Base-by-base conservation (phyloP, 306 rosid species). In the Quercus robur region DNA sequence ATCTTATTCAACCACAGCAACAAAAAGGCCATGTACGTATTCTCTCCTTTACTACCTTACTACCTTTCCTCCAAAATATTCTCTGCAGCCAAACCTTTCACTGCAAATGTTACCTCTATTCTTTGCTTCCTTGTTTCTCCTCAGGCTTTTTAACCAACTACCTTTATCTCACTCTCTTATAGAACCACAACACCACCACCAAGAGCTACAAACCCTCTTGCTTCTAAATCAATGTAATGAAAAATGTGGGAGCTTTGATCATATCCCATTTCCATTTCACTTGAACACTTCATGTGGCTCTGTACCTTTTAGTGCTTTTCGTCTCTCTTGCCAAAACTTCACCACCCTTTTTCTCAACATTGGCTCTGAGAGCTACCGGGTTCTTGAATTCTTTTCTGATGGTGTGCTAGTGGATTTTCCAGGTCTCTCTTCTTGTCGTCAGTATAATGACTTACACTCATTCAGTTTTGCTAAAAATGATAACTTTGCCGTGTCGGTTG, bases 261-360 rank as follows among this genome's bases (percentile, higher is more conserved):
- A 82, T 75, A 77, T 95, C 66, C 94, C 99, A 3, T 91, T 91
- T 74, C 99, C 99, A 49, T 95, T 95, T 83, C 84, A 90, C 78
- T 54, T 95, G 71, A 91, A 91, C 85, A 56, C 86, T 57, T 87
- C 95, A 26, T 91, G 97, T 70, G 75, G 68, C 5, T 82, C 94
- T 44, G 30, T 87, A 41, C 46, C 46, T 23, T 85, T 97, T 10
- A 51, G 7, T n/a, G 76, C 91, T 49, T 95, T 95, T 77, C 88
- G 78, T 31, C 92, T 93, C 64, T 78, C 91, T 5, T 95, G 99
- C 85, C 17, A 80, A 19, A 91, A 93, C 74, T 91, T 94, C 35
- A 68, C 97, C 4, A 11, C 89, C 83, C 96, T 89, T 78, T 81
- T 83, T 35, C 91, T 95, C 82, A 90, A 83, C 77, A 77, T 90